A percentile compares a stretch with the other conserved stretches of the same genome.
Evolutionary conservation across 177 flowering plant genomes (phyloP).

Genomic region (Vitis hybrid): DNA sequence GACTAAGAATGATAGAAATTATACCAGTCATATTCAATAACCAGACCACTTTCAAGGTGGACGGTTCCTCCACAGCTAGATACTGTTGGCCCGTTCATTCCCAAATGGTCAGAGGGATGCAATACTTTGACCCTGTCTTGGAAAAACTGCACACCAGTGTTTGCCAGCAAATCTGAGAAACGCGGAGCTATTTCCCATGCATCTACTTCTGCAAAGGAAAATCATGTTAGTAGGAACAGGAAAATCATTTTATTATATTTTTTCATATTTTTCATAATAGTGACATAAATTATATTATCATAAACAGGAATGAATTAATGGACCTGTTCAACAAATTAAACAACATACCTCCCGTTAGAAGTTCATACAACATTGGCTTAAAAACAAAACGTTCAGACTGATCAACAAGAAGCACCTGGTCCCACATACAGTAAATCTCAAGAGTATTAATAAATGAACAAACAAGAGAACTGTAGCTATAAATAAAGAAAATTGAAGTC

Average conservation of each 20-base stretch:
- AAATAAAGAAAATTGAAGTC: not conserved
- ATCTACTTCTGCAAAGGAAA: conserved; percentile 80
- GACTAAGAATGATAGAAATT: conserved; percentile 1
- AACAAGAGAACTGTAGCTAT: not conserved
- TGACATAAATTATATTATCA: too few relatives aligned
- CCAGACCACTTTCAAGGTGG: conserved; percentile 82
- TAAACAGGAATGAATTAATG: too few relatives aligned
- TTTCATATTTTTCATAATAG: too few relatives aligned
- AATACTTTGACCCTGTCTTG: conserved; percentile 74
- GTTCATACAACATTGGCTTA: conserved; percentile 94
- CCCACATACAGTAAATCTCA: conserved; percentile 2
- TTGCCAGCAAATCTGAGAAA: conserved; percentile 75
- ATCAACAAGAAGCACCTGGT: conserved; percentile 86
- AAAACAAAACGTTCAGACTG: conserved; percentile 95
- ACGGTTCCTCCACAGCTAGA: conserved; percentile 67
- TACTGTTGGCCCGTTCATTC: conserved; percentile 31
- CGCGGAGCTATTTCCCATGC: conserved; percentile 98
- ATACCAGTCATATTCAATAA: conserved; percentile 97
- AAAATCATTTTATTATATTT: not conserved
- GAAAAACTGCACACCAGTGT: conserved; percentile 68
- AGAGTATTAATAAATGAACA: not conserved
- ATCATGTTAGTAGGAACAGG: not conserved
- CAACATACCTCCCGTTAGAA: conserved; percentile 86
- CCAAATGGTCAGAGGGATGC: conserved; percentile 62
- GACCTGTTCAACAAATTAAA: too few relatives aligned